Evolutionary conservation across 2,329 filamentous ascomycete genomes (phyloP).

Genomic region (Penicillium concentricum): DNA sequence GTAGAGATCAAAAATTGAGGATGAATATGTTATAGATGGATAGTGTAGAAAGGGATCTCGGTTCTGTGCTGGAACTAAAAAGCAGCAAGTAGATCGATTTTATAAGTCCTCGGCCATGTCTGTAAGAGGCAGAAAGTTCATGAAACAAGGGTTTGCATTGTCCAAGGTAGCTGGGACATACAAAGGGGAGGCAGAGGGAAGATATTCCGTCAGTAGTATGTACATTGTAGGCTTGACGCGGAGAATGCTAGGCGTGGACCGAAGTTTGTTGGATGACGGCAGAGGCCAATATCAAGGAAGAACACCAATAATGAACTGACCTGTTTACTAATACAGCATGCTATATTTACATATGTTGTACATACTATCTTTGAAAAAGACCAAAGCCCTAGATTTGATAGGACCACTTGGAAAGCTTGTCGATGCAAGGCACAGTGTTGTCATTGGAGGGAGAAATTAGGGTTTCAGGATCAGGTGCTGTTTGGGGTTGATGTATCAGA

Average conservation of each 20-base stretch:
- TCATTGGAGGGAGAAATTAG: constrained; percentile 9
- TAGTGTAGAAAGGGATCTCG: background rate
- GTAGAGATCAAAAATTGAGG: background rate
- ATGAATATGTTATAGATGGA: background rate
- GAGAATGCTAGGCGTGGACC: constrained; percentile 9
- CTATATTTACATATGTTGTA: background rate
- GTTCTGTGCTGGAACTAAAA: background rate
- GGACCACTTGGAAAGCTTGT: background rate
- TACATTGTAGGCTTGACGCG: constrained; percentile 1
- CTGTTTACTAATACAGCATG: background rate
- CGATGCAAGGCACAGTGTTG: constrained; percentile 1
- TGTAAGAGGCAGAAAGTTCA: background rate
- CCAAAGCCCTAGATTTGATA: background rate
- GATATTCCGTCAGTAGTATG: background rate
- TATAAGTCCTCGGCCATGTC: constrained; percentile 3
- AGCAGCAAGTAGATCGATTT: background rate
- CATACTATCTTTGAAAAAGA: background rate
- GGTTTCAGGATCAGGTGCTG: constrained; percentile 4
- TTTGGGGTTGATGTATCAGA: background rate
- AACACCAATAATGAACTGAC: background rate
- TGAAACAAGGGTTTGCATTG: constrained; percentile 3
- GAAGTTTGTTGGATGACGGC: constrained; percentile 9
- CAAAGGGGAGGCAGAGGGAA: background rate
- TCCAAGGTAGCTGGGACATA: constrained; percentile 1
- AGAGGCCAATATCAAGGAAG: background rate